Evolutionary conservation across 1,284 basidiomycete genomes (phyloP), one percentile per base, ranked within the genome.

Genomic region (Sutorius eximius): DNA sequence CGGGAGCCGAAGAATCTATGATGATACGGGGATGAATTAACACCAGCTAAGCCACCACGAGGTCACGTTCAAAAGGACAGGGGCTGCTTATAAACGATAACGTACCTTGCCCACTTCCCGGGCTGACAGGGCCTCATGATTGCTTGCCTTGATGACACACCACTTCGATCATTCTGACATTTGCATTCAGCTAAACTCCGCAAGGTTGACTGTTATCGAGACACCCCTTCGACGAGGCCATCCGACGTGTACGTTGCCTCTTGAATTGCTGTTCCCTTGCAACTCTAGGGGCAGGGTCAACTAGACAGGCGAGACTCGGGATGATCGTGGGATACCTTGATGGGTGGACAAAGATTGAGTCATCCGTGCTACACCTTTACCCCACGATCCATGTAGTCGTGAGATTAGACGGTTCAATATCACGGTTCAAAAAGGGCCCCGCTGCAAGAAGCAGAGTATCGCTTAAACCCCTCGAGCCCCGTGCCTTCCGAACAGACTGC

Each of bases 141-240:
- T 80, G 6, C 72, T 68, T 8, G 77, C 77, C 61, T 86, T 85
- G 42, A 88, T 76, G 60, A 90, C 77, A 56, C 81, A 83, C 80
- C 86, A 89, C 68, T 77, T 58, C 88, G 77, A 64, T 91, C 87
- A 63, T 85, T 75, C 87, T 89, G 50, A 54, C 45, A 16, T 49
- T 11, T 16, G 42, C 6, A 38, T 6, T 29, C 51, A 22, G 52
- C 32, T 18, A 10, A 18, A 49, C 48, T n/a, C n/a, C n/a, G n/a
- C n/a, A n/a, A 33, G 13, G 40, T 24, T 24, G 34, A 16, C 18
- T 36, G 34, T 3, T 5, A 20, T 57, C 33, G 45, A 46, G 52
- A 65, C 72, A 51, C 54, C 87, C 87, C 75, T 87, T n/a, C n/a
- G n/a, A n/a, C 82, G 5, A 90, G 67, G 18, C 87, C 87, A 59